Conservation (phyloP, 2,329 filamentous ascomycete species). For the Phoma herbarum region DNA sequence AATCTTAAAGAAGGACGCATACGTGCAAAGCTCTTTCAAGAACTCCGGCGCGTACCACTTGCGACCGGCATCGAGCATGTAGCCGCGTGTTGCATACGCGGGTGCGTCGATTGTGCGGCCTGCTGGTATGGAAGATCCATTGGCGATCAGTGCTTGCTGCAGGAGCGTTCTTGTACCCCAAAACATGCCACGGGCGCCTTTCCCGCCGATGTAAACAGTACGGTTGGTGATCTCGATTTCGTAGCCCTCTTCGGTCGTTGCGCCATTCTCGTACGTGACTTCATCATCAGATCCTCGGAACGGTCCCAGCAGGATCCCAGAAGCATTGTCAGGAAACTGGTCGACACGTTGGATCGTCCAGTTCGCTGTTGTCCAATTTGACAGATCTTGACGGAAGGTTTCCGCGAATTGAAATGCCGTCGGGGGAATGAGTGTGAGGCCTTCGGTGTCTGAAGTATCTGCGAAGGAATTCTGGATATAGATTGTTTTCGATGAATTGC, state of each 20-base stretch:
- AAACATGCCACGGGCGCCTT: constrained; percentile 57
- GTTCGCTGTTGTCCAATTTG: constrained; percentile 49
- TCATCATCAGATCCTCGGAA: constrained; percentile 37
- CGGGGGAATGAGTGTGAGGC: constrained; percentile 62
- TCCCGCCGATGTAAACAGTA: constrained; percentile 52
- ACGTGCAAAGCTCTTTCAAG: constrained; percentile 57
- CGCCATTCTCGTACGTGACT: constrained; percentile 59
- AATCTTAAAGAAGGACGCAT: constrained; percentile 59
- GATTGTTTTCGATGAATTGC: constrained; percentile 41
- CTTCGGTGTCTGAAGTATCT: constrained; percentile 53
- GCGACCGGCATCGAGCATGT: constrained; percentile 56
- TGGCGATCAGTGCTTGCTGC: constrained; percentile 53
- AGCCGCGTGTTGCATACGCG: constrained; percentile 57
- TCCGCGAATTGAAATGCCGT: constrained; percentile 60
- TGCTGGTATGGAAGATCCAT: constrained; percentile 39
- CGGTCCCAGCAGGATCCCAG: constrained; percentile 57
- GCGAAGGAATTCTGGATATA: constrained; percentile 56
- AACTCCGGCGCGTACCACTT: constrained; percentile 56
- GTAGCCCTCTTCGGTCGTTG: constrained; percentile 61
- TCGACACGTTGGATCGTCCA: constrained; percentile 56
- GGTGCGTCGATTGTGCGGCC: constrained; percentile 52
- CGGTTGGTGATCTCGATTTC: constrained; percentile 51
- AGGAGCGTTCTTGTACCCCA: constrained; percentile 60
- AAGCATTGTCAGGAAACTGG: constrained; percentile 37
- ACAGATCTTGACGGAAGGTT: constrained; percentile 58